Evolutionary conservation across 1,139 yeast species (phyloP), one percentile per base, ranked within the genome.

Genomic region (Maudiozyma humilis): DNA sequence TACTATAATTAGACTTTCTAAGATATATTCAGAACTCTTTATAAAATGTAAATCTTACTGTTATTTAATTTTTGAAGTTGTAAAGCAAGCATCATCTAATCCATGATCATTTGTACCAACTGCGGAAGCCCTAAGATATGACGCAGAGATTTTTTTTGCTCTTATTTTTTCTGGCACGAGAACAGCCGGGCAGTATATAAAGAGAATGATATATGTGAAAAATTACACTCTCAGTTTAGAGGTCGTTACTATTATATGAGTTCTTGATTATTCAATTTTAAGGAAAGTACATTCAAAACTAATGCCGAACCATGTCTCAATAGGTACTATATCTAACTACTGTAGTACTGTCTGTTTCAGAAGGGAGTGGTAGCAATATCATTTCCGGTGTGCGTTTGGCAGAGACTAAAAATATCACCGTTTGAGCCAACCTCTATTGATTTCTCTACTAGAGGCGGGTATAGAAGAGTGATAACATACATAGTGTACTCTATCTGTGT

Each of bases 1-100:
- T 89, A 89, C 62, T 87, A 32, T 36, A 35, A 38, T 31, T 32
- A 25, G 17, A 16, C 31, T 2, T 18, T 20, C 10, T 35, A 3
- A 15, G 23, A 18, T 1, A n/a, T 5, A 20, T 23, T 6, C 10
- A 23, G 6, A 23, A 23, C 27, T 6, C 10, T 6, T 23, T 23
- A 23, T 23, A 23, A 23, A 6, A 23, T 6, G 10, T 23, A 10
- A 23, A n/a, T n/a, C n/a, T n/a, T n/a, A n/a, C n/a, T n/a, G n/a
- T n/a, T n/a, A n/a, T n/a, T n/a, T n/a, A n/a, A n/a, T n/a, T n/a
- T n/a, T n/a, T n/a, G n/a, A n/a, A n/a, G n/a, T n/a, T n/a, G n/a
- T n/a, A n/a, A n/a, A n/a, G n/a, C n/a, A n/a, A n/a, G n/a, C n/a
- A n/a, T n/a, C n/a, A n/a, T n/a, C n/a, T n/a, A n/a, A n/a, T n/a